Evolutionary conservation across 495 filamentous ascomycete genomes (phyloP), one percentile per base, ranked within the genome.

Genomic region (Neurospora sp.): DNA sequence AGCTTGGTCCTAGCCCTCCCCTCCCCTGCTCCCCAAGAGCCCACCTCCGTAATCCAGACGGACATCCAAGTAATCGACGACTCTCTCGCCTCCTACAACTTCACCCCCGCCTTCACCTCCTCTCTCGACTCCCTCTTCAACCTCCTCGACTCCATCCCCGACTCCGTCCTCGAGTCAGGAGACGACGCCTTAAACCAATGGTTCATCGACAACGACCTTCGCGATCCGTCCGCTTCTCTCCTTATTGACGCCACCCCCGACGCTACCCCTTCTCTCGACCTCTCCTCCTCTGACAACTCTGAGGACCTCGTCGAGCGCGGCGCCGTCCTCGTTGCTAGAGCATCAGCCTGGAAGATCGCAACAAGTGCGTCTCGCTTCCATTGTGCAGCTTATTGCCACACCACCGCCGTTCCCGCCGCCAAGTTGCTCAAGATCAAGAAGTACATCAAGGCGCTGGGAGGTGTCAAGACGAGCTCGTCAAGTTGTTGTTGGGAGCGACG

Each of bases 381-480:
- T 78, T 31, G 70, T 72, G 16, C 42, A 77, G 70, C 69, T 76
- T 3, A 46, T 77, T 0, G 74, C 38, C 40, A 74, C 40, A 74
- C 59, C 14, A 77, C 73, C 2, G 77, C 75, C 1, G 54, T 78
- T 3, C 75, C 75, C 8, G 77, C 75, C 5, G 72, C 73, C 66
- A 76, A 31, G 31, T 3, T 31, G 31, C 31, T 31, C 31, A 31
- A 71, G 18, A 76, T 78, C 72, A 78, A 78, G 75, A 78, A 77
- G 72, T 74, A 72, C 72, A 75, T 78, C 70, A 72, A 76, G 66
- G 73, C 72, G 0, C 77, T 78, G 39, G 77, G 77, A 14, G 75
- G 77, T 12, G 37, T 69, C 31, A 72, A 70, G 69, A n/a, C 75
- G 72, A 72, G 75, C n/a, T n/a, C 31, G 77, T 75, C 20, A 69